Evolutionary conservation across 2,329 filamentous ascomycete species (phyloP).

Genomic region (Paecilomyces variotii): DNA sequence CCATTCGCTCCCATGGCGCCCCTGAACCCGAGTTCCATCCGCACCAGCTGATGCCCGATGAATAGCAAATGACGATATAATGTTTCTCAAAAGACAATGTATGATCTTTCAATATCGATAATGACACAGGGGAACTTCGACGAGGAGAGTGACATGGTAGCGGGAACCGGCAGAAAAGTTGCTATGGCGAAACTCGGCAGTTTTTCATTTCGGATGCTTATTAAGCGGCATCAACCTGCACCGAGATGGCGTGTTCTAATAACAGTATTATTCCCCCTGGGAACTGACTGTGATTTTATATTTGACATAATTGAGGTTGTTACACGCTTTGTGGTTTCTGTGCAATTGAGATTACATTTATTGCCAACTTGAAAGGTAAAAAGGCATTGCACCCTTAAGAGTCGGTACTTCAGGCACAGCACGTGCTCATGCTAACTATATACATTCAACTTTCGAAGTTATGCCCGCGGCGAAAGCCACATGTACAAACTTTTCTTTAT

Average conservation of each 20-base stretch:
- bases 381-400: background rate
- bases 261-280: background rate
- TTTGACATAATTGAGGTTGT: background rate
- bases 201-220: conserved; percentile 6
- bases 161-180: conserved; percentile 33
- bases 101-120: background rate
- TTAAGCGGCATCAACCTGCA: conserved; percentile 10
- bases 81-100: background rate
- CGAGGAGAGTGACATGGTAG: conserved; percentile 10
- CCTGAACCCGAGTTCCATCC: conserved; percentile 25
- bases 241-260: background rate
- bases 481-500: background rate
- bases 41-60: background rate
- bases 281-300: background rate
- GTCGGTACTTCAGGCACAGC: background rate
- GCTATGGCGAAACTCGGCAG: conserved; percentile 20
- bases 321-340: background rate
- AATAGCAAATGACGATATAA: background rate
- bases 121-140: background rate
- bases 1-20: conserved; percentile 27
- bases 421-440: background rate
- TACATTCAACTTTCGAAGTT: background rate
- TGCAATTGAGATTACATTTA: background rate
- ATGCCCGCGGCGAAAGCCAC: background rate
- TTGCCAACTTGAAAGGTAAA: background rate